phyloP scores from a whole-genome alignment of 768 basidiomycete species.

The Auricularia sp. region DNA sequence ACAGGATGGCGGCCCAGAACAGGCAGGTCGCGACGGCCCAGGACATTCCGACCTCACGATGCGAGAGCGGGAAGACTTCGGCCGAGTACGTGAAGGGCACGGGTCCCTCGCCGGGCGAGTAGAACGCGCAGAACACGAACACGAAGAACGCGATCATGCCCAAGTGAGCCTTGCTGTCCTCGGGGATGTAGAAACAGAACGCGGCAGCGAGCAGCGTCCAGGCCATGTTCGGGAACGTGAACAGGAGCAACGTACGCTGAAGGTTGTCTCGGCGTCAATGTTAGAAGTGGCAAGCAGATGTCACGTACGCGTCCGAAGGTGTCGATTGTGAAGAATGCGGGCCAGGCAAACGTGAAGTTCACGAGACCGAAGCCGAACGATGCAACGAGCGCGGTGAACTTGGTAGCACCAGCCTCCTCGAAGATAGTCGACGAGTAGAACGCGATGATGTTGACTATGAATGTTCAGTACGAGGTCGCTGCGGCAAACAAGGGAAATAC shows the following conservation, averaged over 20 bases:
- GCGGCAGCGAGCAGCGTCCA: constrained; percentile 66
- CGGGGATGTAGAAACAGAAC: constrained; percentile 51
- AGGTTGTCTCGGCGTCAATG: constrained; percentile 44
- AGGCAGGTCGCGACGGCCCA: constrained; percentile 45
- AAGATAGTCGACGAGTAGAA: constrained; percentile 33
- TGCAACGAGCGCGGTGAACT: constrained; percentile 25
- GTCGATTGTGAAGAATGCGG: constrained; percentile 41
- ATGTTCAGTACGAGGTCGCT: not conserved
- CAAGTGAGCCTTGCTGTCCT: constrained; percentile 25
- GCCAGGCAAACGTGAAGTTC: constrained; percentile 57
- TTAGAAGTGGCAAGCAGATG: constrained; percentile 26
- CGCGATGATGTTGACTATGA: constrained; percentile 25
- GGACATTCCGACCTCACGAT: constrained; percentile 30
- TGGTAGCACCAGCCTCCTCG: constrained; percentile 21
- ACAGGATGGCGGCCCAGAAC: constrained; percentile 45
- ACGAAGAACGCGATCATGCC: constrained; percentile 30
- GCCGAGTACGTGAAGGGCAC: constrained; percentile 23
- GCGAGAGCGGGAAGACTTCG: constrained; percentile 20
- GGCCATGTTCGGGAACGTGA: constrained; percentile 77
- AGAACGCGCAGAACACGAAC: constrained; percentile 29
- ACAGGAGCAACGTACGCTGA: constrained; percentile 62
- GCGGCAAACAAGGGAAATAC: constrained; percentile 3
- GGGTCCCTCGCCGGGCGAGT: constrained; percentile 27
- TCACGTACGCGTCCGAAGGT: constrained; percentile 14
- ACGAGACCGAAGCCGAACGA: constrained; percentile 60